A percentile compares a stretch with the other conserved stretches of the same genome.
These are phyloP conservation scores for Balakata baccata DNA, from an alignment of 345 rosid genomes.

Conservation along the genomic window DNA sequence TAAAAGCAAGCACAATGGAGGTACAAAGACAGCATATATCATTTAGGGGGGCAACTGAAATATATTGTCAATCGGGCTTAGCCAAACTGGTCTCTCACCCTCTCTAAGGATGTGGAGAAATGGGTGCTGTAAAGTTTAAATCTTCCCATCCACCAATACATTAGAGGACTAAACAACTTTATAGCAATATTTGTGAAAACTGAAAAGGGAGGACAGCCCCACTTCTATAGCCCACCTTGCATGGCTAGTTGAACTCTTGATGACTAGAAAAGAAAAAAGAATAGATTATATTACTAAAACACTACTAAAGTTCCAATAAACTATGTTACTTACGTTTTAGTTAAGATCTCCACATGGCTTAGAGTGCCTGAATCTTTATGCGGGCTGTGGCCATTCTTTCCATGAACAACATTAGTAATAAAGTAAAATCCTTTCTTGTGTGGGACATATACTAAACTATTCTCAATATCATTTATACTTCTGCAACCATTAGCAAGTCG, in stretches of 20 bases:
- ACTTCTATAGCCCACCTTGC: too few species aligned
- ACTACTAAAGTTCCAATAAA: constrained; percentile 6
- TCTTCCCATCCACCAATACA: not conserved
- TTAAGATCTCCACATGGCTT: constrained; percentile 50
- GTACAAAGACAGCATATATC: not conserved
- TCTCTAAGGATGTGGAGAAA: not conserved
- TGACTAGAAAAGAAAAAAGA: too few species aligned
- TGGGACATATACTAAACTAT: constrained; percentile 65
- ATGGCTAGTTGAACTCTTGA: too few species aligned
- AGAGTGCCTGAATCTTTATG: constrained; percentile 32
- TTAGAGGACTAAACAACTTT: too few species aligned
- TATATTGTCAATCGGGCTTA: not conserved
- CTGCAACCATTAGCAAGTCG: constrained; percentile 63
- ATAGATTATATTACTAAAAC: constrained; percentile 5
- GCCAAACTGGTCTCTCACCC: not conserved
- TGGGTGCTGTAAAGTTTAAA: not conserved
- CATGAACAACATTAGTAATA: constrained; percentile 40
- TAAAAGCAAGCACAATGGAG: not conserved
- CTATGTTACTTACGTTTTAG: constrained; percentile 46
- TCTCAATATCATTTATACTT: constrained; percentile 50
- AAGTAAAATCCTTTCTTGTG: constrained; percentile 62
- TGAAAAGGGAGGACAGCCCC: too few species aligned
- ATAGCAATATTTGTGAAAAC: too few species aligned
- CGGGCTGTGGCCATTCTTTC: constrained; percentile 50
- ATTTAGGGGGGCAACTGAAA: constrained; percentile 17